Base-by-base conservation (phyloP, 169 alveolate species). In the Plasmodium billcollinsi region DNA sequence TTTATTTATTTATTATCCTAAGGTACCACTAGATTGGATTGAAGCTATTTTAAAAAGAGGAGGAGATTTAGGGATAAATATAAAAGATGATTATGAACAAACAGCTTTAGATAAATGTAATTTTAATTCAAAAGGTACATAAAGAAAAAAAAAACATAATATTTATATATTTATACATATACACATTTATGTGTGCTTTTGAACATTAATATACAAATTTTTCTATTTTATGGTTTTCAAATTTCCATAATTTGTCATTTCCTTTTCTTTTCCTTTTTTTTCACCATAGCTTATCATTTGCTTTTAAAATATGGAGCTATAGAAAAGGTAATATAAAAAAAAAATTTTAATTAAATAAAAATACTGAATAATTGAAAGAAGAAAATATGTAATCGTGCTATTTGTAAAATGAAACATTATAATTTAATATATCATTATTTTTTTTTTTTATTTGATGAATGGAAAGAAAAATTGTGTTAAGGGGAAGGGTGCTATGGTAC, bases 1-100 rank as follows among this genome's bases (percentile, higher is more conserved):
- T 47, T 43, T 29, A 43, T 65, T 33, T 33, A 33, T 33, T 33
- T 33, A 33, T 33, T 75, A 21, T 43, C 21, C 14, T 39, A 69
- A 80, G 90, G 90, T 80, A 12, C 90, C 90, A 14, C 45, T 80
- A 21, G 90, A 80, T 61, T 80, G 90, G 90, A 80, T 80, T 33
- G 90, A 80, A 47, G 90, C 85, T 15, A 80, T 80, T 67, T 63
- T 80, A 80, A 67, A 80, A 69, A 80, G 70, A 50, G 90, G 90
- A 2, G 90, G 90, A 67, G 90, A 80, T 29, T 62, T 80, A 56
- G 90, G 90, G 3, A 80, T 80, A 67, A 80, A 80, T 56, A 58
- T 80, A 69, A 80, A 69, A 63, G 90, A 80, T 43, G 85, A 80
- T 70, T 80, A 52, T 58, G 73, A 80, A 8, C 85, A 80, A 45